A percentile compares a stretch with the other conserved stretches of the same genome.
These are phyloP conservation scores for Colletotrichum costaricense DNA, from an alignment of 2,329 filamentous ascomycete species.

Conservation along the genomic window DNA sequence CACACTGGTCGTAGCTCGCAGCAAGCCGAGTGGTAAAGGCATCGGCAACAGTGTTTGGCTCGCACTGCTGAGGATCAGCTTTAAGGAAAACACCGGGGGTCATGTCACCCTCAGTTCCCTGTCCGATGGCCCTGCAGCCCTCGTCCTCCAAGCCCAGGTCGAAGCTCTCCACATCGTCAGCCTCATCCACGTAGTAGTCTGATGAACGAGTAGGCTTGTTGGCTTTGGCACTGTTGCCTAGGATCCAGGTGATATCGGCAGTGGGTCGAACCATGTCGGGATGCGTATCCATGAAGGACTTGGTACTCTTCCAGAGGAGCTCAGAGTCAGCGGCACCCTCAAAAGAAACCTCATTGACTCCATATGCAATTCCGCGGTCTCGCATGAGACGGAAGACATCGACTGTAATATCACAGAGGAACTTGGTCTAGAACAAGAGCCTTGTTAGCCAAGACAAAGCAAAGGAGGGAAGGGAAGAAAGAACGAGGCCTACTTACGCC, in stretches of 20 bases:
- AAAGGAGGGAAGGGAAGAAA: not conserved
- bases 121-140: constrained; percentile 1
- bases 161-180: not conserved
- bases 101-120: constrained; percentile 36
- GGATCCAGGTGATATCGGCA: constrained; percentile 60
- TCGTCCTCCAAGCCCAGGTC: not conserved
- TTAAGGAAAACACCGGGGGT: constrained; percentile 31
- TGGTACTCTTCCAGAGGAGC: constrained; percentile 58
- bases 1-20: constrained; percentile 60
- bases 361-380: constrained; percentile 85
- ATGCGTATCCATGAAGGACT: constrained; percentile 57
- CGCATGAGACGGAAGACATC: constrained; percentile 89
- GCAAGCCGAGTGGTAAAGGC: constrained; percentile 45
- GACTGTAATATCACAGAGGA: constrained; percentile 76
- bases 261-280: constrained; percentile 57
- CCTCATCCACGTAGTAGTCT: constrained; percentile 24
- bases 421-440: constrained; percentile 57
- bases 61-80: constrained; percentile 18
- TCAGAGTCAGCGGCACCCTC: constrained; percentile 56
- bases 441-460: constrained; percentile 18
- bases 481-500: constrained; percentile 56
- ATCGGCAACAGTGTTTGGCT: constrained; percentile 37
- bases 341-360: constrained; percentile 64
- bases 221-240: constrained; percentile 42
- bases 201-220: constrained; percentile 6